Conservation (phyloP, 495 filamentous ascomycete genomes). For the Hypoxylon cercidicola region DNA sequence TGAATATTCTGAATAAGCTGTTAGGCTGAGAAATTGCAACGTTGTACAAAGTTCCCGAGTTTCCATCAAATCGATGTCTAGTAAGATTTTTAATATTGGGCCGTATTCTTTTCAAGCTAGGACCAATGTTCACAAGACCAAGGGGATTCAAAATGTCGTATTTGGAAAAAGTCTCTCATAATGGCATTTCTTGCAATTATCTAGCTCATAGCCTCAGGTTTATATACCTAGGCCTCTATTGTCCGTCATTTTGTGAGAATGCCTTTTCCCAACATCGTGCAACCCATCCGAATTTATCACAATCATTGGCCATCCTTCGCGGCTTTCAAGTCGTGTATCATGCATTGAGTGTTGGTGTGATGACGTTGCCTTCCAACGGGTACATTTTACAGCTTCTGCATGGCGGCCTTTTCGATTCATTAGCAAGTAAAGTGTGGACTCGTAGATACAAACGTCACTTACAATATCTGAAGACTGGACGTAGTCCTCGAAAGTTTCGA, state of each 20-base stretch:
- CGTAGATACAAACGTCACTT: slow-evolving; percentile 47
- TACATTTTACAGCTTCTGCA: slow-evolving; percentile 85
- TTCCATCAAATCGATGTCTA: slow-evolving; percentile 12
- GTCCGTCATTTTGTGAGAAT: slow-evolving; percentile 33
- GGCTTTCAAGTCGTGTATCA: slow-evolving; percentile 43
- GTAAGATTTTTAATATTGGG: neutral
- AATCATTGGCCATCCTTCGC: slow-evolving; percentile 37
- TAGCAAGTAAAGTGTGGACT: neutral
- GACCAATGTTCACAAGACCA: too few relatives aligned
- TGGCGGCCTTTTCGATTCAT: slow-evolving; percentile 67
- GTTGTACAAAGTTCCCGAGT: slow-evolving; percentile 5
- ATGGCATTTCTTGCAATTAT: slow-evolving; percentile 32
- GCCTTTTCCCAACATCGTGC: slow-evolving; percentile 33
- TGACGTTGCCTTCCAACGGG: neutral
- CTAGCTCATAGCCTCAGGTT: slow-evolving; percentile 10
- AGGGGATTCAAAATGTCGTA: neutral
- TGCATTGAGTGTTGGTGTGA: slow-evolving; percentile 31
- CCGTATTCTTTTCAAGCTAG: too few relatives aligned
- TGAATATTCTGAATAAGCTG: neutral
- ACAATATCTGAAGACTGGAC: slow-evolving; percentile 95
- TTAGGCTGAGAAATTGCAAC: neutral
- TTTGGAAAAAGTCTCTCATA: slow-evolving; percentile 20
- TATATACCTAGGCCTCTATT: slow-evolving; percentile 23
- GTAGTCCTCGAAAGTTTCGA: slow-evolving; percentile 87
- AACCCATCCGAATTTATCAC: slow-evolving; percentile 41